Base-by-base conservation (phyloP, 1,139 yeast genomes). In the Yamadazyma diospyri region DNA sequence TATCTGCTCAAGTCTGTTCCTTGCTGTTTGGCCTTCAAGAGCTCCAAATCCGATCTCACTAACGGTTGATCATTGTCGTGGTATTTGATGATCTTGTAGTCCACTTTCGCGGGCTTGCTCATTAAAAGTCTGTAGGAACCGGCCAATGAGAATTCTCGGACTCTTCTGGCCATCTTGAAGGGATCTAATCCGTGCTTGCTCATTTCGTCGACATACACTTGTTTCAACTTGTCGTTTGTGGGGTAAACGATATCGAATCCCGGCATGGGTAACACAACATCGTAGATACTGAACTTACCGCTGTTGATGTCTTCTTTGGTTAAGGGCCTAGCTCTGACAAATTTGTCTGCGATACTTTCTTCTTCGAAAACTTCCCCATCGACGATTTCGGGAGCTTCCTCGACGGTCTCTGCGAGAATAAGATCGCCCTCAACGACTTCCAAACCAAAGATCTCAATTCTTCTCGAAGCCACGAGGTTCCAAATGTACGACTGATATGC, bases 401-500 rank as follows among this genome's bases (percentile, higher is more conserved):
- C 47, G 2, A 47, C 53, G 14, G 44, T 48, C 11, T 42, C 51
- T 25, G 62, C 67, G 20, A 71, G 75, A 2, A 89, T 87, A 45
- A 94, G 68, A 54, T 94, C 99, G 16, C 98, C 99, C 27, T 67
- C 81, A 35, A 83, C 81, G 17, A 84, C 76, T 20, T 71, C 58
- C 41, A 76, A 51, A 1, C 97, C 97, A 58, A 72, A 81, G 37
- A 79, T 55, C 47, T 76, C 78, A 33, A 88, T 67, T 53, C 98
- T 72, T 47, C 76, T 77, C 35, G 94, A 82, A 0, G 89, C 94
- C 15, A 82, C 95, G 37, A 70, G 55, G 52, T 94, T 94, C 99
- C 98, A 94, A 26, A 94, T 75, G 50, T 81, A 92, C 41, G 97
- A 87, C 60, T 94, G 98, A 55, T 94, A 94, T 2, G 98, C 95